phyloP scores from a whole-genome alignment of 139 green algal species.

The Raphidocelis subcapitata region DNA sequence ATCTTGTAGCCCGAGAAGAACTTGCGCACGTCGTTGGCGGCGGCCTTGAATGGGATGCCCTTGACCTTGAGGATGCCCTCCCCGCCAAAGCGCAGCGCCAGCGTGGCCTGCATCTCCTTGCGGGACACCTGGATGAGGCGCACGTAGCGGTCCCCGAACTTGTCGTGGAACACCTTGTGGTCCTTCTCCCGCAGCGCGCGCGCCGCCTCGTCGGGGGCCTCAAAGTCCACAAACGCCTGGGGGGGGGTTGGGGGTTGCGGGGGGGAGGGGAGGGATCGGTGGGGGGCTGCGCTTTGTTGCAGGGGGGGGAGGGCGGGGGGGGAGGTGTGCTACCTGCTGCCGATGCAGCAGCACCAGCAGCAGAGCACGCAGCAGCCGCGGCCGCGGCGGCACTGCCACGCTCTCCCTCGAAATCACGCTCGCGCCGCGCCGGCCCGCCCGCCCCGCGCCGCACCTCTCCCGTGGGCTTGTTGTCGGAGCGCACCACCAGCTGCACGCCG shows the following conservation, averaged over 20 bases:
- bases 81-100: slow-evolving; percentile 62
- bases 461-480: slow-evolving; percentile 64
- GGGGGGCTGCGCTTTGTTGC: too few relatives aligned
- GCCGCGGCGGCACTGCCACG: too few relatives aligned
- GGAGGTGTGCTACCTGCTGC: too few relatives aligned
- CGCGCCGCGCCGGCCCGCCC: too few relatives aligned
- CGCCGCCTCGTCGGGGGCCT: slow-evolving; percentile 54
- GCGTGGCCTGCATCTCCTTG: slow-evolving; percentile 68
- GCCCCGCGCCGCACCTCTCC: slow-evolving; percentile 49
- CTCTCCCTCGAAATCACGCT: too few relatives aligned
- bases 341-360: too few relatives aligned
- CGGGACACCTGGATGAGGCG: slow-evolving; percentile 62
- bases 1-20: slow-evolving; percentile 64
- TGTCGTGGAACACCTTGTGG: slow-evolving; percentile 64
- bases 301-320: too few relatives aligned
- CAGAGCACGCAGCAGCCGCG: too few relatives aligned
- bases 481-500: slow-evolving; percentile 64
- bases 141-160: slow-evolving; percentile 68
- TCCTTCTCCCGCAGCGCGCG: slow-evolving; percentile 59
- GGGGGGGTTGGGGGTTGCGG: too few relatives aligned
- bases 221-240: slow-evolving; percentile 79
- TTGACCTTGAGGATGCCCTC: slow-evolving; percentile 76
- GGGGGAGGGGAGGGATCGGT: too few relatives aligned
- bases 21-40: slow-evolving; percentile 51
- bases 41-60: slow-evolving; percentile 70